Base-by-base conservation (phyloP, 305 asterid genomes). In the Fraxinus baroniana region DNA sequence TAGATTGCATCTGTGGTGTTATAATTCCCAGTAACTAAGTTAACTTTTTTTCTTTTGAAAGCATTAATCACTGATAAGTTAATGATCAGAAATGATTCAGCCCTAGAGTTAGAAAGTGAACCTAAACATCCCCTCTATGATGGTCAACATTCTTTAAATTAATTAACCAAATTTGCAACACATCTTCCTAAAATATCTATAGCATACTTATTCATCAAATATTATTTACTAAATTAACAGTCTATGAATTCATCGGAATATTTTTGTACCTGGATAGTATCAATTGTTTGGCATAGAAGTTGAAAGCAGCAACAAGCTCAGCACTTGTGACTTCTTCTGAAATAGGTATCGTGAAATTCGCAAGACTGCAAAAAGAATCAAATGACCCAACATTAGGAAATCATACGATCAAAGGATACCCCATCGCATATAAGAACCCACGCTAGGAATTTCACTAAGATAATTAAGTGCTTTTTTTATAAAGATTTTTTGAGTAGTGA, bases 31-130 rank as follows among this genome's bases (percentile, higher is more conserved):
- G 28, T 46, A 44, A 60, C 30, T 9, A 22, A 44, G 62, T 49
- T 28, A 68, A 18, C 12, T 44, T 44, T 68, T 72, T 79, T 36
- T 57, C 75, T 78, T 74, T 44, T 10, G 77, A 66, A 76, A 33
- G 74, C 24, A 30, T 64, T n/a, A 24, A 77, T 28, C 13, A 78
- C 35, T n/a, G 37, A 35, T 52, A 68, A 22, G 81, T 13, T 33
- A 77, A 30, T 22, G 32, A 52, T 82, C 60, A 70, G 44, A 24
- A 46, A 32, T 37, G 74, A n/a, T 46, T 64, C 30, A 32, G 5
- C 26, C 60, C 57, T 18, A n/a, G 36, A 78, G 60, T 32, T 49
- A 32, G 44, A 71, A 71, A 30, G 76, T 71, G 41, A 71, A 32
- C 37, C 44, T 33, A 32, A 32, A 71, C 5, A 5, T 71, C 13